Evolutionary conservation across 208 protist genomes (phyloP).

Genomic region (Acanthamoeba triangularis): DNA sequence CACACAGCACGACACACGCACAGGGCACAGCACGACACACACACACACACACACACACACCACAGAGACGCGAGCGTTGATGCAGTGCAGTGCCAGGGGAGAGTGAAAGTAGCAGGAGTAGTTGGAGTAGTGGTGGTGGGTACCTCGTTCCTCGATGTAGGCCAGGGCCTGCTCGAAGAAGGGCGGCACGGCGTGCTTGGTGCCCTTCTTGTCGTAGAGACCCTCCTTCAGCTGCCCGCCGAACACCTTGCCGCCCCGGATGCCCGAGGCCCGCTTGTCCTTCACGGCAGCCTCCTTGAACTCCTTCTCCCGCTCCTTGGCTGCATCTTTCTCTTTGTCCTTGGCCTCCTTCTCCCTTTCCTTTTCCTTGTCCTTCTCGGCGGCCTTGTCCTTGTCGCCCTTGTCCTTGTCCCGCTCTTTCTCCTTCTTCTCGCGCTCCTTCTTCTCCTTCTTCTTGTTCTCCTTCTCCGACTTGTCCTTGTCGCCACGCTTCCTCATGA

Average conservation of each 20-base stretch:
- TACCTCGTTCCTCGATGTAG: conserved; percentile 42
- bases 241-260: neutral
- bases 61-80: too few species aligned
- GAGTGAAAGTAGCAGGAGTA: neutral
- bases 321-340: neutral
- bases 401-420: neutral
- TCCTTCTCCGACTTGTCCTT: conserved; percentile 2
- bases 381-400: conserved; percentile 3
- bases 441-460: conserved; percentile 50
- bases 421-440: conserved; percentile 5
- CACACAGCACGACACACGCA: neutral
- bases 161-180: conserved; percentile 42
- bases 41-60: too few species aligned
- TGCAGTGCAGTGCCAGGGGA: neutral
- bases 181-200: conserved; percentile 53
- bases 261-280: conserved; percentile 3
- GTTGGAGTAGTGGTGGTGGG: neutral
- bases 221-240: conserved; percentile 23
- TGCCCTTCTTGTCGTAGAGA: conserved; percentile 50
- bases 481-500: neutral
- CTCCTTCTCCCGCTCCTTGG: conserved; percentile 27
- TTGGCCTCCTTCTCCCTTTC: conserved; percentile 21
- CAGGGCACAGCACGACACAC: neutral
- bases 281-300: neutral
- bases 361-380: conserved; percentile 60